Evolutionary conservation across 139 green algal genomes (phyloP).

Genomic region (Coelastrella sp.): DNA sequence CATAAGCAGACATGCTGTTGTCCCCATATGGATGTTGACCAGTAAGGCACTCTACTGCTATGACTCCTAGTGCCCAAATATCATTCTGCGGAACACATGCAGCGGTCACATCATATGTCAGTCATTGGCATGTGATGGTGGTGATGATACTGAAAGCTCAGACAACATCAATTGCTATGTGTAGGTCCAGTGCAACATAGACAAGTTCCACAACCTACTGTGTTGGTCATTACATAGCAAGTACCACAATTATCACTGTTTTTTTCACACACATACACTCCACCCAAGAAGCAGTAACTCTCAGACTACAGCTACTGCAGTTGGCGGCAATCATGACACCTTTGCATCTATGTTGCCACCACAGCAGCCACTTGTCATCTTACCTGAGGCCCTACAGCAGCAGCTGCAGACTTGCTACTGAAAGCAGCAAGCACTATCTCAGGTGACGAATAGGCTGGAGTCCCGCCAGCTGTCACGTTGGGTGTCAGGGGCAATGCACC

Average conservation of each 20-base stretch:
- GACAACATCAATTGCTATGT: no score
- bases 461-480: slow-evolving; percentile 52
- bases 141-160: no score
- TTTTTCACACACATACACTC: no score
- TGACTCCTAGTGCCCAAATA: slow-evolving; percentile 65
- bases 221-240: no score
- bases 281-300: no score
- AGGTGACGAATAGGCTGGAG: slow-evolving; percentile 64
- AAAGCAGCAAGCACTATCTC: slow-evolving; percentile 66
- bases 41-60: slow-evolving; percentile 58
- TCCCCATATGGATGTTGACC: slow-evolving; percentile 59
- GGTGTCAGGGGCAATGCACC: neutral
- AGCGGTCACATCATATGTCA: no score
- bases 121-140: no score
- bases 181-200: no score
- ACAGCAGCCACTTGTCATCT: neutral
- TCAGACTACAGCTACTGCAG: no score
- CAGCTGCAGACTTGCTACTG: slow-evolving; percentile 40
- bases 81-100: slow-evolving; percentile 71
- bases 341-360: no score
- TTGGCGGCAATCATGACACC: no score
- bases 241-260: no score
- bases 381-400: slow-evolving; percentile 49
- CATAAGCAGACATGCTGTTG: neutral
- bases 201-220: neutral